Base-by-base conservation (phyloP, 306 rosid species). In the Dalbergia oliveri region DNA sequence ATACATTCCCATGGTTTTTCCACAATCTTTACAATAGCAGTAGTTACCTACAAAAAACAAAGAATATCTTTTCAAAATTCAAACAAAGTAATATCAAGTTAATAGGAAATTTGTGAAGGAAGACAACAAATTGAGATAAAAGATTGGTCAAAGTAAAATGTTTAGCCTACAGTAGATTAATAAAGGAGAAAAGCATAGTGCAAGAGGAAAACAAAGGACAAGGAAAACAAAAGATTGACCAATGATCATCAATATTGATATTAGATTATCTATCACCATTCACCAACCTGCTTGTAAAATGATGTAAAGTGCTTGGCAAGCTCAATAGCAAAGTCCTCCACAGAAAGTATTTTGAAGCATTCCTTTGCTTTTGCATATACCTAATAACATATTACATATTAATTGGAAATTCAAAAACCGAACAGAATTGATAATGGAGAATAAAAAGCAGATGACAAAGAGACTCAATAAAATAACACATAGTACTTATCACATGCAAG, bases 1-100 rank as follows among this genome's bases (percentile, higher is more conserved):
- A 87, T 87, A 71, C 98, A 97, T 79, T 93, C 98, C 99, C 99
- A 95, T 9, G 99, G 97, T 83, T 91, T 95, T 88, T 93, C 96
- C 79, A 89, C 93, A 69, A 95, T 95, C 58, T 83, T 93, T 58
- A 93, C 90, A 53, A 88, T 85, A 56, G 99, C 92, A 81, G 92
- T 41, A 79, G 92, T 83, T 69, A 94, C 99, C 99, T 93, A 79
- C 76, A 59, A 26, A 82, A 82, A 69, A 39, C 18, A 63, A 76
- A 15, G 31, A 6, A 11, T 60, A 59, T 12, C 39, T 8, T 54
- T 66, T 26, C 31, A 26, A 26, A 26, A 26, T 26, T 62, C 34
- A 57, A 41, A 72, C 60, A 16, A 74, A 71, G 57, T 66, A 67
- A 85, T 33, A 14, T 56, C 66, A 11, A 21, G 31, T 18, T 51